Evolutionary conservation across 163 green algal species (phyloP), one percentile per base, ranked within the genome.

Genomic region (Botryococcus braunii): DNA sequence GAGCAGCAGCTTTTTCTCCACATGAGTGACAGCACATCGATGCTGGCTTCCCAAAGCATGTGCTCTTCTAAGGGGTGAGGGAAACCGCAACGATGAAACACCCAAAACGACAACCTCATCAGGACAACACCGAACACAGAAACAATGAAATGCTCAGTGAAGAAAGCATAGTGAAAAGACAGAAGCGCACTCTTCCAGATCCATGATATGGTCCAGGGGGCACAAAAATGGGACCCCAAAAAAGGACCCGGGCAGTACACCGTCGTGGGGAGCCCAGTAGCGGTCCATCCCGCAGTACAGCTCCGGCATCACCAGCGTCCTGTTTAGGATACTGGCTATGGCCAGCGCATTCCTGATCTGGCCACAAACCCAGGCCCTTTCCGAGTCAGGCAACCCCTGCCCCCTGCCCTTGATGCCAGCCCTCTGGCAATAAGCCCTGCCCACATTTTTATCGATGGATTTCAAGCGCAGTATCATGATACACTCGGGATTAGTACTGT

Each of bases 201-300:
- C 86, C 21, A 99, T 75, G 35, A 99, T 76, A 49, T 98, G 93
- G 77, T 99, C 93, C 41, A 92, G 68, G 3, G 93, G 93, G 81
- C 90, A 97, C 0, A 55, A 41, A 71, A 93, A 97, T 2, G 93
- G 93, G 64, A 96, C 79, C 8, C 72, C 32, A 46, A 84, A 64
- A n/a, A 52, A 32, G 2, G 77, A 82, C 3, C 83, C 83, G 1
- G 79, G 79, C 4, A 93, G 88, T 38, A 66, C 73, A 27, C 82
- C 82, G 7, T 69, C 32, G 63, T 97, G 91, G 1, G 89, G 90
- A 23, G 83, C 87, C 91, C 91, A 97, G 70, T 83, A 95, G 21
- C 90, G 73, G 79, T 99, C 93, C 62, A 87, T 75, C 1, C 88
- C 92, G 66, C 87, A 96, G 80, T 75, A 92, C 38, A 97, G 71